Base-by-base conservation (phyloP, 768 basidiomycete species). In the Lactifluus subvellereus region DNA sequence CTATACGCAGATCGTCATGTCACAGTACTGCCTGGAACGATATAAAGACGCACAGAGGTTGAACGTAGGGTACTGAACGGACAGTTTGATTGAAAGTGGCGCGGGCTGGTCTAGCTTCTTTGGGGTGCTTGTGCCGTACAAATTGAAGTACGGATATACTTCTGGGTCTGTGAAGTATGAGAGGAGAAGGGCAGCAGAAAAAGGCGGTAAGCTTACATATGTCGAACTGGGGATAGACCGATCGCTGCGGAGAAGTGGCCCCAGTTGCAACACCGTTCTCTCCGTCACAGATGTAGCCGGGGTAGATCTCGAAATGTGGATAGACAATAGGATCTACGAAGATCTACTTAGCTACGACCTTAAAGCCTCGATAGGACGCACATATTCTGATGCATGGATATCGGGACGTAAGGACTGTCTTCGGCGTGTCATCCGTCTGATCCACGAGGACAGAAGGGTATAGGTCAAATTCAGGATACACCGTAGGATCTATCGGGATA, bases 61-160 rank as follows among this genome's bases (percentile, higher is more conserved):
- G 13, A 74, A 16, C 9, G 61, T 45, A 18, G 73, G 73, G 43
- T 74, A 74, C 4, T 40, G 59, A 33, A 30, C 13, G 18, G 64
- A 48, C 7, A 42, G 18, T 40, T n/a, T 37, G 18, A 61, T 48
- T 8, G 52, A 47, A 11, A 47, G 43, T 11, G 52, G 13, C 16
- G 22, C 30, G 27, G 33, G 49, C 30, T 51, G 30, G 27, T 47
- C 40, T 30, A 38, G 54, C 20, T 51, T 8, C 20, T 48, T 56
- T n/a, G 38, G 10, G 45, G 16, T 22, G 33, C 48, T 22, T 35
- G 66, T 20, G 58, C 67, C 66, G 50, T 69, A 72, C 38, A 72
- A 66, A 54, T 71, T 66, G 49, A 69, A 70, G 60, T 68, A 40
- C 6, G 74, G 72, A 55, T 74, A 72, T 54, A 57, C 61, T 33